Base-by-base conservation (phyloP, 768 basidiomycete species). In the Mrakia frigida region DNA sequence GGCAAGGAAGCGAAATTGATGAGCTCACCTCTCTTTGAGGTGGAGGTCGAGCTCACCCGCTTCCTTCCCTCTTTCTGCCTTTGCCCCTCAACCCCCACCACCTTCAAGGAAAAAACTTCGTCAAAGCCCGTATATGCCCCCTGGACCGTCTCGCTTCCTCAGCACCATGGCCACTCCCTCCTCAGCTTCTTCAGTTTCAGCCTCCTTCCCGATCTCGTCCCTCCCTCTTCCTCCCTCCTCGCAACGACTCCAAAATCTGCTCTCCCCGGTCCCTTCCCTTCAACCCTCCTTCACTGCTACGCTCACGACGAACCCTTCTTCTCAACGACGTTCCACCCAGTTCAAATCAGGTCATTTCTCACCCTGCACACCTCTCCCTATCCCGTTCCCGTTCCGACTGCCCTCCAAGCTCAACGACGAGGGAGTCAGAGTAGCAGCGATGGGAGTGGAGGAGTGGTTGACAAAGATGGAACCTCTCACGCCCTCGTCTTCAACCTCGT, bases 371-470 rank as follows among this genome's bases (percentile, higher is more conserved):
- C 95, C 96, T 0, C 87, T 93, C 78, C 92, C 93, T 13, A 77
- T 91, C 0, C 84, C 89, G 3, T 98, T 97, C 83, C 96, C 95
- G 0, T 93, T 91, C 82, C 85, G 89, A 43, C 89, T 96, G 5
- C 82, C 83, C 21, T 35, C 84, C 0, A 88, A 87, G 21, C 85
- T 85, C 43, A 85, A 86, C 60, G 82, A 87, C n/a, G 85, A 86
- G n/a, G 82, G 82, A 11, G 82, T 86, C n/a, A 88, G 90, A 81
- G 87, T 89, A 80, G 86, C 84, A 0, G 86, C 85, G 4, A 87
- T 89, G 79, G 80, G 77, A 33, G 88, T 95, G 37, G 95, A 94
- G 82, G 85, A 87, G 79, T 94, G 93, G 90, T 86, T 96, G 50
- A 81, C 85, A 18, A 84, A 86, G 10, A 87, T 88, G 77, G 93